Conservation (phyloP, 148 eudicot species). For the Oxyria digyna region DNA sequence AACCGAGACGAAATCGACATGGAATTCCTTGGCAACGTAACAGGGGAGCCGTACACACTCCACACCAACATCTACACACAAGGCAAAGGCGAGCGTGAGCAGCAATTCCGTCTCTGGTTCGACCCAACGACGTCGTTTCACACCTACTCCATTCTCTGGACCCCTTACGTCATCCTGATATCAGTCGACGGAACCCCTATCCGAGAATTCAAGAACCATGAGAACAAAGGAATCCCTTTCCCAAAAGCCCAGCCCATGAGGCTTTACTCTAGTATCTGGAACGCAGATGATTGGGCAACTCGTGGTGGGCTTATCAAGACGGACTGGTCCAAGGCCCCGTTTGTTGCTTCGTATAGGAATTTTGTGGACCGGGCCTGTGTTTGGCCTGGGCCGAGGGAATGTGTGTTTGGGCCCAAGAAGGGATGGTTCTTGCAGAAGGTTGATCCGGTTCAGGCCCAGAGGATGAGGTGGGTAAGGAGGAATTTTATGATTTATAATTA, state of each 20-base stretch:
- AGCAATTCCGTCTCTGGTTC: constrained; percentile 44
- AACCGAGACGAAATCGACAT: constrained; percentile 42
- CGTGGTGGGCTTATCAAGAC: constrained; percentile 35
- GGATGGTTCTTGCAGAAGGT: not conserved
- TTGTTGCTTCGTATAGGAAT: constrained; percentile 25
- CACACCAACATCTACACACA: constrained; percentile 41
- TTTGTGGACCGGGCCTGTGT: constrained; percentile 25
- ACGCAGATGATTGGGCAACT: constrained; percentile 45
- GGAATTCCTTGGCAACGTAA: constrained; percentile 27
- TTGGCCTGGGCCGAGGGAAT: not conserved
- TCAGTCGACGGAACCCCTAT: constrained; percentile 34
- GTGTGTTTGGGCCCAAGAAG: not conserved
- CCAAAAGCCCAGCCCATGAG: constrained; percentile 37
- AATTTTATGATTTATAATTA: constrained; percentile 9
- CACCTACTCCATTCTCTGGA: constrained; percentile 32
- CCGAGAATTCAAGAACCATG: constrained; percentile 29
- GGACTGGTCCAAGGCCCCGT: constrained; percentile 38
- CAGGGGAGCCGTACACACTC: constrained; percentile 36
- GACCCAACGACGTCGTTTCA: constrained; percentile 35
- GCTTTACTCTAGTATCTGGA: constrained; percentile 39
- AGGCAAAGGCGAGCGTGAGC: constrained; percentile 36
- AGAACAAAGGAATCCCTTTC: constrained; percentile 23
- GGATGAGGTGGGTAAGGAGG: constrained; percentile 10
- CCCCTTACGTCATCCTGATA: constrained; percentile 20
- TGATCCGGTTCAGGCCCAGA: constrained; percentile 1